Evolutionary conservation across 192 early-diverging fungal species (phyloP).

Genomic region (Entophlyctis luteolus): DNA sequence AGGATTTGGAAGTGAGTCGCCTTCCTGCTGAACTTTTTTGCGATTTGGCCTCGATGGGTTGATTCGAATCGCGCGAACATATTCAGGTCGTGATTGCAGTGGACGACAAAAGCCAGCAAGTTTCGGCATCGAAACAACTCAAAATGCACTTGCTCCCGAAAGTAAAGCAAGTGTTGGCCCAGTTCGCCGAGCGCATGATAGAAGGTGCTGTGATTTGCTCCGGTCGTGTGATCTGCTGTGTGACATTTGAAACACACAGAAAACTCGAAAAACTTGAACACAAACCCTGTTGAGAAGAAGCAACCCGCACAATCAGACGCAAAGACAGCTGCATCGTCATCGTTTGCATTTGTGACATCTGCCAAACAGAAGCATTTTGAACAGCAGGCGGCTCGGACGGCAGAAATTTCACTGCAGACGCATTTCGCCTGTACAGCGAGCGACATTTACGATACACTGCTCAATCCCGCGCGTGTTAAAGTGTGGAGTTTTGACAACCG

Average conservation of each 20-base stretch:
- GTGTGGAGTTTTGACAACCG: constrained; percentile 76
- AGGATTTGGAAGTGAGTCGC: constrained; percentile 68
- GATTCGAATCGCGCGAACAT: no score
- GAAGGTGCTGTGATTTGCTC: constrained; percentile 37
- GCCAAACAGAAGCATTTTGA: neutral
- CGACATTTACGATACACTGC: constrained; percentile 77
- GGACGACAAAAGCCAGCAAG: constrained; percentile 6
- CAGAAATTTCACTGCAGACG: constrained; percentile 62
- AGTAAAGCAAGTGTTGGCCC: constrained; percentile 41
- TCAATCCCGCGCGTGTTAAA: constrained; percentile 66
- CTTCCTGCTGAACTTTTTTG: no score
- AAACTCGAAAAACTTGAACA: constrained; percentile 11
- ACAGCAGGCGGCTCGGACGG: constrained; percentile 39
- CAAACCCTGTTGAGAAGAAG: neutral
- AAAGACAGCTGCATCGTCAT: constrained; percentile 79
- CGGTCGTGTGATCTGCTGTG: neutral
- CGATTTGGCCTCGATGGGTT: neutral
- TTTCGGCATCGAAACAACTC: neutral
- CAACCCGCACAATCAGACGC: constrained; percentile 28
- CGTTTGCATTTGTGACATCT: constrained; percentile 48
- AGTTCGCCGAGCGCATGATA: constrained; percentile 69
- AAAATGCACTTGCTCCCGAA: neutral
- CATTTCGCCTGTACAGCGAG: constrained; percentile 78
- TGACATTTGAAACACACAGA: neutral
- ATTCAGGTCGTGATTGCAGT: neutral